These are phyloP conservation scores for Oxyria digyna DNA, from an alignment of 148 eudicot species.

Conservation along the genomic window DNA sequence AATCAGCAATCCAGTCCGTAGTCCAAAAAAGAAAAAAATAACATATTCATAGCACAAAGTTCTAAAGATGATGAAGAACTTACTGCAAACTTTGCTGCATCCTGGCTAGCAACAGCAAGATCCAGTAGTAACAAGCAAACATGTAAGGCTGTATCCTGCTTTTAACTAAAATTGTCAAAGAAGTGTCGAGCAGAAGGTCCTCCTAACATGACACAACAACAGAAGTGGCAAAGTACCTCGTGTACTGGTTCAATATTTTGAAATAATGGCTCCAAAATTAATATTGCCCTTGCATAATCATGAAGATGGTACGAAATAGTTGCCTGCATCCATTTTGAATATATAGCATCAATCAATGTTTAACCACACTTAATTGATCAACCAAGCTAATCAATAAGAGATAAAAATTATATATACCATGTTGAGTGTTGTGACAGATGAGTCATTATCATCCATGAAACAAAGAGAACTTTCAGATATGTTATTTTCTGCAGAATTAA, in stretches of 20 bases:
- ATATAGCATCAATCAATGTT: background rate
- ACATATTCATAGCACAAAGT: background rate
- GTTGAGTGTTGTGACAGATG: constrained; percentile 58
- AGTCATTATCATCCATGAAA: constrained; percentile 41
- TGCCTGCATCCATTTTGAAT: constrained; percentile 37
- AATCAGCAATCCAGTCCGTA: background rate
- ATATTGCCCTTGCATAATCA: constrained; percentile 57
- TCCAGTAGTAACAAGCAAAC: constrained; percentile 82
- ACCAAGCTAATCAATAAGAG: background rate
- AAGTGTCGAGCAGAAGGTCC: background rate
- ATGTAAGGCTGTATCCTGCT: constrained; percentile 71
- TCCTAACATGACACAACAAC: background rate
- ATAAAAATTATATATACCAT: constrained; percentile 32
- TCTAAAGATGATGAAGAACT: constrained; percentile 20
- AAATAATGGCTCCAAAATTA: constrained; percentile 59
- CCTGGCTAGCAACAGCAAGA: constrained; percentile 53
- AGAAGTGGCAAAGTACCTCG: constrained; percentile 33
- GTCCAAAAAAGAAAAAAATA: background rate
- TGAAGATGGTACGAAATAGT: constrained; percentile 66
- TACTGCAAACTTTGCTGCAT: constrained; percentile 64
- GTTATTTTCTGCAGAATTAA: constrained; percentile 20
- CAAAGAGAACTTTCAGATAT: constrained; percentile 22
- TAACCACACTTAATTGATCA: background rate
- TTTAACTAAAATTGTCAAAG: background rate
- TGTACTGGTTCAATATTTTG: constrained; percentile 76